These are phyloP conservation scores for Porcisia deanei DNA, from an alignment of 208 protist genomes.

Conservation along the genomic window DNA sequence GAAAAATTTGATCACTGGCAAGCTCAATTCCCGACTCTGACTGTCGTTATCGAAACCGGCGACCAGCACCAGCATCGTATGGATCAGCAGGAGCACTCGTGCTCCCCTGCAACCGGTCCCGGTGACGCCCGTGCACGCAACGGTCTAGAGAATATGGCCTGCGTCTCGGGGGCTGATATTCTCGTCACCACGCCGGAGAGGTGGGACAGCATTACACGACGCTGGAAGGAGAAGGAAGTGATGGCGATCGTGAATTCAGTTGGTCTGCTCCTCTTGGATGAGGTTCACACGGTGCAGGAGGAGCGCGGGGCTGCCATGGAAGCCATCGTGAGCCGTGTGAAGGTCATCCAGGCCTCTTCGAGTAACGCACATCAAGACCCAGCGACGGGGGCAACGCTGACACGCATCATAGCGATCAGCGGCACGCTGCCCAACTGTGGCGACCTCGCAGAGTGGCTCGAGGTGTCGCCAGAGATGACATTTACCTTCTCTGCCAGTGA, in stretches of 20 bases:
- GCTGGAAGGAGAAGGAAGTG: slow-evolving; percentile 83
- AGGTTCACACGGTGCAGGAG: slow-evolving; percentile 94
- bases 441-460: slow-evolving; percentile 91
- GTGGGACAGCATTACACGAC: slow-evolving; percentile 93
- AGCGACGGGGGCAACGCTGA: background rate
- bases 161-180: slow-evolving; percentile 67
- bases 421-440: slow-evolving; percentile 93
- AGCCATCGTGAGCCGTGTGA: slow-evolving; percentile 92
- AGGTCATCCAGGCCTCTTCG: slow-evolving; percentile 46
- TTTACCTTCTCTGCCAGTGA: slow-evolving; percentile 73
- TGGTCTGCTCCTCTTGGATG: slow-evolving; percentile 88
- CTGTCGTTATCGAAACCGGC: slow-evolving; percentile 94
- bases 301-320: slow-evolving; percentile 91
- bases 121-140: slow-evolving; percentile 73
- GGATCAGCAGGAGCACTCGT: background rate
- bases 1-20: slow-evolving; percentile 86
- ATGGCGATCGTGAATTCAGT: slow-evolving; percentile 76
- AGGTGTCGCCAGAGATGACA: slow-evolving; percentile 43
- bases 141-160: slow-evolving; percentile 38
- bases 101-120: slow-evolving; percentile 92
- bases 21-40: slow-evolving; percentile 72
- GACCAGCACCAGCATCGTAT: slow-evolving; percentile 84
- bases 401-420: slow-evolving; percentile 89
- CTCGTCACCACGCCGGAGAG: slow-evolving; percentile 94
- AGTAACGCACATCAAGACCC: background rate